These are phyloP conservation scores for Penicillium hesseltinei DNA, from an alignment of 2,329 filamentous ascomycete genomes.

Conservation along the genomic window DNA sequence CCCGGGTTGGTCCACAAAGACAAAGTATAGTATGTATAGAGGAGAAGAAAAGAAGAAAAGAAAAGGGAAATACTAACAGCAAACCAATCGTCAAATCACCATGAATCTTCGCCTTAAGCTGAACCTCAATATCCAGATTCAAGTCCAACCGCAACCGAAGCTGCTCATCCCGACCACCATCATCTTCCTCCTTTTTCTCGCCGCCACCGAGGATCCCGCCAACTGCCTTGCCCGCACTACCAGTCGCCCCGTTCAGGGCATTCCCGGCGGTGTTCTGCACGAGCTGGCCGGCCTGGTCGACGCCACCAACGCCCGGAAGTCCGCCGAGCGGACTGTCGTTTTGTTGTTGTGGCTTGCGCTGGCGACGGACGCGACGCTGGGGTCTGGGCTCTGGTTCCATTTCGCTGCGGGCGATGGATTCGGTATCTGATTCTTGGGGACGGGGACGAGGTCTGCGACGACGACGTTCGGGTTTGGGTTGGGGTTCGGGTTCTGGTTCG, in stretches of 20 bases:
- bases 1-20: not conserved
- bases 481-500: conserved; percentile 37
- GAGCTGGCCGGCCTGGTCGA: conserved; percentile 58
- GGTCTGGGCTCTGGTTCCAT: conserved; percentile 43
- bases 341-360: conserved; percentile 50
- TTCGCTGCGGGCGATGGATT: conserved; percentile 53
- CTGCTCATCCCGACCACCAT: conserved; percentile 59
- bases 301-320: conserved; percentile 46
- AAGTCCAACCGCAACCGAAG: conserved; percentile 71
- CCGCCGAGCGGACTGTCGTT: conserved; percentile 44
- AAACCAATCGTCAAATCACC: conserved; percentile 78
- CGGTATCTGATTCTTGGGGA: conserved; percentile 47
- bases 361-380: conserved; percentile 30
- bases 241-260: conserved; percentile 43
- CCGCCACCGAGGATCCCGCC: conserved; percentile 37
- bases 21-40: too few species aligned
- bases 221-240: conserved; percentile 45
- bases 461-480: conserved; percentile 46
- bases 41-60: too few species aligned
- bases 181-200: conserved; percentile 42
- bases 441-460: conserved; percentile 21
- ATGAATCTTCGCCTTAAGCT: conserved; percentile 80
- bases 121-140: conserved; percentile 79
- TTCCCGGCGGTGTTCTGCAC: conserved; percentile 50
- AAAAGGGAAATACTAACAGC: conserved; percentile 57